These are phyloP conservation scores for Pisolithus tinctorius DNA, from an alignment of 768 basidiomycete species.

Conservation along the genomic window DNA sequence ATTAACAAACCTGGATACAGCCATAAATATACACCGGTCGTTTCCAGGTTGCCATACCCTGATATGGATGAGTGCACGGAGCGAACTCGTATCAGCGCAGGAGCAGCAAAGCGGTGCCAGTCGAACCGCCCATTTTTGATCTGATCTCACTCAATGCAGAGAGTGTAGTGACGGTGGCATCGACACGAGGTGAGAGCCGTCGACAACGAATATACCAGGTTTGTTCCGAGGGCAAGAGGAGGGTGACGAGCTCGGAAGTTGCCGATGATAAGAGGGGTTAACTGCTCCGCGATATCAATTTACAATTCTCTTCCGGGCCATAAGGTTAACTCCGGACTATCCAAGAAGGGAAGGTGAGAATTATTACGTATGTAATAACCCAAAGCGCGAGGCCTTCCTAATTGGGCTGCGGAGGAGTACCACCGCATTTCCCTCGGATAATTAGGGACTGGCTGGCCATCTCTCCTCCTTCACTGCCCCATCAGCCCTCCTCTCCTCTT, in stretches of 20 bases:
- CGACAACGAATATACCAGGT: too few relatives aligned
- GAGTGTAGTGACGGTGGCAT: too few relatives aligned
- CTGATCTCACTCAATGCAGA: too few relatives aligned
- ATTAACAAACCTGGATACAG: neutral
- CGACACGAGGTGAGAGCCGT: too few relatives aligned
- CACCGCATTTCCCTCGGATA: slow-evolving; percentile 8
- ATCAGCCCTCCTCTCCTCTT: slow-evolving; percentile 31
- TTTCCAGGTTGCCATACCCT: neutral
- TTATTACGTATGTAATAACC: neutral
- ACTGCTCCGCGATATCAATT: slow-evolving; percentile 16
- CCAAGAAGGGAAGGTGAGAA: slow-evolving; percentile 17
- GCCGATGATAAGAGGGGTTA: slow-evolving; percentile 2
- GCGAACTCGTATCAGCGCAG: neutral
- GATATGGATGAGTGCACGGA: neutral
- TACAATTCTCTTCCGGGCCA: neutral
- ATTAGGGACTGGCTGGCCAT: slow-evolving; percentile 8
- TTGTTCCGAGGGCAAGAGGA: too few relatives aligned
- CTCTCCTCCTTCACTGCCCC: slow-evolving; percentile 14
- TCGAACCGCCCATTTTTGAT: too few relatives aligned
- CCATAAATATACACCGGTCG: neutral
- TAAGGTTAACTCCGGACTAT: slow-evolving; percentile 13
- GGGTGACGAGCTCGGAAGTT: too few relatives aligned
- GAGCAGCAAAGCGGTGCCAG: neutral
- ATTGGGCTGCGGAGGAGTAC: neutral
- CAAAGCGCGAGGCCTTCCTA: neutral